Evolutionary conservation across 305 asterid genomes (phyloP).

Genomic region (Fraxinus greggii): DNA sequence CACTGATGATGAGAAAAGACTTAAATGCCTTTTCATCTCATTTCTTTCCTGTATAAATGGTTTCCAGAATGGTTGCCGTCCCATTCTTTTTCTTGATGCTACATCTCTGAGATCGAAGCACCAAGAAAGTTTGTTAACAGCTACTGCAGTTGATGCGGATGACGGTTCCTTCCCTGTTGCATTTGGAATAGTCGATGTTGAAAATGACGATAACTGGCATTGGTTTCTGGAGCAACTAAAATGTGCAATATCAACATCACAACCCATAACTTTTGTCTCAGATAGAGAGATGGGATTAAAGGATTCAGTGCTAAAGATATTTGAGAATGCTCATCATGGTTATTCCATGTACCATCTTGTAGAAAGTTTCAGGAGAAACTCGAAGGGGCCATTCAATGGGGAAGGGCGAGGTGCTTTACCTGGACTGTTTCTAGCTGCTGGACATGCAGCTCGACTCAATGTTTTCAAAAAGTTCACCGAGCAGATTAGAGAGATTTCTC

Average conservation of each 20-base stretch:
- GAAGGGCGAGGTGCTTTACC: constrained; percentile 83
- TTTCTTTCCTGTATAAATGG: constrained; percentile 59
- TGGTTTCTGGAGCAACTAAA: constrained; percentile 86
- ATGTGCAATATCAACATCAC: constrained; percentile 52
- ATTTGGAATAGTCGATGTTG: constrained; percentile 68
- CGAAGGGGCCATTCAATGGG: constrained; percentile 79
- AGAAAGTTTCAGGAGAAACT: constrained; percentile 76
- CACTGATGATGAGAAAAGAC: constrained; percentile 59
- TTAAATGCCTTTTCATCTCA: constrained; percentile 60
- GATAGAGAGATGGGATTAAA: constrained; percentile 70
- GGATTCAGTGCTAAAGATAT: constrained; percentile 50
- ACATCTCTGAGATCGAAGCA: constrained; percentile 66
- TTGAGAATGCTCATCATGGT: constrained; percentile 66
- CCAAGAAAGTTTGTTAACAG: constrained; percentile 71
- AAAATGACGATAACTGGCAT: constrained; percentile 66
- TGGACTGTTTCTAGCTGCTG: constrained; percentile 63
- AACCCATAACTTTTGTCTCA: constrained; percentile 66
- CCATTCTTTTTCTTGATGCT: constrained; percentile 80
- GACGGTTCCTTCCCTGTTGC: constrained; percentile 87
- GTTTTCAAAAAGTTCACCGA: constrained; percentile 59
- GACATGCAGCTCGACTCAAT: constrained; percentile 62
- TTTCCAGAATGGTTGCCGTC: constrained; percentile 70
- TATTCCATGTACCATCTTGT: constrained; percentile 75
- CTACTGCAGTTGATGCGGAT: constrained; percentile 82
- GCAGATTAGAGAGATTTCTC: constrained; percentile 69